Evolutionary conservation across 2,329 filamentous ascomycete species (phyloP), one percentile per base, ranked within the genome.

Genomic region (Claviceps monticola): DNA sequence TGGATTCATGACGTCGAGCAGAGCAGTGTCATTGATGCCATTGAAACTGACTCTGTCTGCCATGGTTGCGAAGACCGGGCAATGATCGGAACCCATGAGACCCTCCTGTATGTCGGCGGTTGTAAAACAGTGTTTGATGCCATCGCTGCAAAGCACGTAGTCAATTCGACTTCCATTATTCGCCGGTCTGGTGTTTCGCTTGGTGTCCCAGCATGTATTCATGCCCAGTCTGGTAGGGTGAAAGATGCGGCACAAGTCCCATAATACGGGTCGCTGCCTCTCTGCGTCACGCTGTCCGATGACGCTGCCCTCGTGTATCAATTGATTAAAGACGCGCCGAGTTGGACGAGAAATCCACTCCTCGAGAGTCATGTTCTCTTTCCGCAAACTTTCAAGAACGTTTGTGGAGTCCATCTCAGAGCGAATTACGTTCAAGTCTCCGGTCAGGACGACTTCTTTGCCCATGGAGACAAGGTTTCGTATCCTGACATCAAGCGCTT

Each of bases 171-270:
- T 85, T 5, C 93, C 93, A 66, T 85, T 94, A 64, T 97, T 97
- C 2, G 87, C 89, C 3, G 91, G 91, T n/a, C 93, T 77, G n/a
- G 88, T 87, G 66, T 97, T 97, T 62, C 89, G 86, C 64, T 86
- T 90, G 49, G 88, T 90, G 56, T 97, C 89, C 91, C 91, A 97
- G 65, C 91, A 95, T 0, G 93, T 97, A 65, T 88, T 97, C 93
- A 98, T 97, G 55, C 88, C 88, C 55, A 74, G 73, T 41, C 93
- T 78, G n/a, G 72, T 69, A 0, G 87, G 85, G 62, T 96, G 86
- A 61, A 90, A 94, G 26, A 78, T 79, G 48, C 93, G 79, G 59
- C 86, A 90, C 17, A 94, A 73, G 68, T 98, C 93, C 77, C 84
- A 87, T 42, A 97, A 70, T 1, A 90, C 78, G 2, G 88, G 80